phyloP scores from a whole-genome alignment of 2,329 filamentous ascomycete species.

The Cladosporium cucumerinum region DNA sequence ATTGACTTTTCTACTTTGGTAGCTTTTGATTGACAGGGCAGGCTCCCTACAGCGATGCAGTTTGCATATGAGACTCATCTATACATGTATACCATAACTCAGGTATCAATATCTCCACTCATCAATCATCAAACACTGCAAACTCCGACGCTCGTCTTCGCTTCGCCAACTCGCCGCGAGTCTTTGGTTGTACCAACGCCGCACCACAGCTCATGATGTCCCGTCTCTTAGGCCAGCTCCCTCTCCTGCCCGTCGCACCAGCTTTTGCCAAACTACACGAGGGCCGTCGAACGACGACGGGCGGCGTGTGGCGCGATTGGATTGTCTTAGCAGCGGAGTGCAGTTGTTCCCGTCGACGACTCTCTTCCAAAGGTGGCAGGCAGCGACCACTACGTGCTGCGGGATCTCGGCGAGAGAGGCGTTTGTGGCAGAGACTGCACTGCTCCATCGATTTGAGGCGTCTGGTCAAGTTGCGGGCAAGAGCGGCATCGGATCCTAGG shows the following conservation, averaged over 20 bases:
- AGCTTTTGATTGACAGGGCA: too few relatives aligned
- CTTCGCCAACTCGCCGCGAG: not conserved
- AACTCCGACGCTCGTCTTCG: conserved; percentile 12
- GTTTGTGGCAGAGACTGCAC: conserved; percentile 13
- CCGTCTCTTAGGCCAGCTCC: conserved; percentile 13
- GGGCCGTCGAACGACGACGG: not conserved
- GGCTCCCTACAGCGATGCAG: too few relatives aligned
- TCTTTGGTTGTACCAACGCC: not conserved
- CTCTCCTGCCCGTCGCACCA: not conserved
- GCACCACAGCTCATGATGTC: conserved; percentile 6
- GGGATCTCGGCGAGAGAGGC: conserved; percentile 1
- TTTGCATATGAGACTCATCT: not conserved
- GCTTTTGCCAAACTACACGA: not conserved
- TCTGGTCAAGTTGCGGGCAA: not conserved
- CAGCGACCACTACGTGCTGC: conserved; percentile 11
- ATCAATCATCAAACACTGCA: conserved; percentile 15
- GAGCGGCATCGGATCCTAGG: not conserved
- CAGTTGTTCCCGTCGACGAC: not conserved
- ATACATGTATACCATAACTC: not conserved
- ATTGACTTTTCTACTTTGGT: too few relatives aligned
- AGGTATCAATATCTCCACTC: not conserved
- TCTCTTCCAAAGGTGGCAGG: conserved; percentile 11
- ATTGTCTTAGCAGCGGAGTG: not conserved
- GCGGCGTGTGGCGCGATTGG: not conserved
- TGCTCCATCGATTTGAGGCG: conserved; percentile 13